A percentile compares a stretch with the other conserved stretches of the same genome.
These are phyloP conservation scores for Albugo candida DNA, from an alignment of 352 stramenopile species.

Conservation along the genomic window DNA sequence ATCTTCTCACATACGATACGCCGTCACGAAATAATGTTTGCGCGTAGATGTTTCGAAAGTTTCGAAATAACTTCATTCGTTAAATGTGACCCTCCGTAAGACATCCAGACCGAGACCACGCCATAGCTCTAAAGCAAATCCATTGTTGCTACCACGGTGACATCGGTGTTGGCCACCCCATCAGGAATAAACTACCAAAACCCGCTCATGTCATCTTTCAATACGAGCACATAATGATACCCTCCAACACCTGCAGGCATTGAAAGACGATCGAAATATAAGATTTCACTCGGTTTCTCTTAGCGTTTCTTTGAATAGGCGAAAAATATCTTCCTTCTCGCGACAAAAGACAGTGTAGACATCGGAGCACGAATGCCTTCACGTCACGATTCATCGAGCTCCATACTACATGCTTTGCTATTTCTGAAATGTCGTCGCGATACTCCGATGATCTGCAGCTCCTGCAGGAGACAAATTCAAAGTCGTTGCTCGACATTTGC, in stretches of 20 bases:
- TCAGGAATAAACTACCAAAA: constrained; percentile 11
- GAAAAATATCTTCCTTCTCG: constrained; percentile 2
- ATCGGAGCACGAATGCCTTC: neutral
- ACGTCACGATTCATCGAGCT: too few relatives aligned
- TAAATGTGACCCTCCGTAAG: neutral
- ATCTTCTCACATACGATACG: neutral
- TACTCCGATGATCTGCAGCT: too few relatives aligned
- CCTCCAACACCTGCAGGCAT: too few relatives aligned
- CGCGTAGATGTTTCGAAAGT: neutral
- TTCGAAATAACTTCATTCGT: neutral
- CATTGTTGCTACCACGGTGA: neutral
- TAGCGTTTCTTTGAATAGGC: constrained; percentile 10
- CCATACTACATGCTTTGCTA: too few relatives aligned
- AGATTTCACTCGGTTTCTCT: constrained; percentile 14
- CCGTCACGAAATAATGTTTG: neutral
- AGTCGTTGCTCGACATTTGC: too few relatives aligned
- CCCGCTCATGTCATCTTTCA: constrained; percentile 17
- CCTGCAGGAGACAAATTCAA: too few relatives aligned
- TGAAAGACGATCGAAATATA: constrained; percentile 19
- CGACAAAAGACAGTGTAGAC: constrained; percentile 2
- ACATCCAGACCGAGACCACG: neutral
- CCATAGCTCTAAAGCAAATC: neutral
- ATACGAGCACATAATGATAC: constrained; percentile 5
- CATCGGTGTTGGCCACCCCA: neutral
- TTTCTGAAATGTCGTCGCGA: too few relatives aligned